These are phyloP conservation scores for Alternaria incomplexa DNA, from an alignment of 2,329 filamentous ascomycete genomes.

Conservation along the genomic window DNA sequence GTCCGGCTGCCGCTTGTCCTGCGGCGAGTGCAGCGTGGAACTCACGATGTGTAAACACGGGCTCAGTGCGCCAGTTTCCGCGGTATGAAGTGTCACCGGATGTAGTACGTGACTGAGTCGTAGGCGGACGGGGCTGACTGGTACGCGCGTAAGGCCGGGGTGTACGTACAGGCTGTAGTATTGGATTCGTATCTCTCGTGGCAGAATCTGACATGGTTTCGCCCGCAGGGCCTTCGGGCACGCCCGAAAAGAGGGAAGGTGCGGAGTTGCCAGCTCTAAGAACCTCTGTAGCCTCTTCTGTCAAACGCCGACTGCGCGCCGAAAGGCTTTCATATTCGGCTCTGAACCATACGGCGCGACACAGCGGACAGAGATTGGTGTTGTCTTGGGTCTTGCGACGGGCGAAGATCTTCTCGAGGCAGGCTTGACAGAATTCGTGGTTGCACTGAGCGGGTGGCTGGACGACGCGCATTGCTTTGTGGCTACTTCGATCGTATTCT, in stretches of 20 bases:
- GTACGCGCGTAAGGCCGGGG: neutral
- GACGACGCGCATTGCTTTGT: neutral
- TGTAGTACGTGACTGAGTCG: neutral
- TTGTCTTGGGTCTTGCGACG: neutral
- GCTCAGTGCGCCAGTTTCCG: neutral
- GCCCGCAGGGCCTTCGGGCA: neutral
- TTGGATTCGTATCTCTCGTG: neutral
- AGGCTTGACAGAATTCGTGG: neutral
- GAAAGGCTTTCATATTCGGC: neutral
- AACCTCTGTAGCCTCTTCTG: neutral
- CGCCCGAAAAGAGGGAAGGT: neutral
- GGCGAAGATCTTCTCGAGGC: neutral
- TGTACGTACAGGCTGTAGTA: neutral
- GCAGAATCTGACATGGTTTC: neutral
- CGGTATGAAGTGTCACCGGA: neutral
- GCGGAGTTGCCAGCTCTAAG: neutral
- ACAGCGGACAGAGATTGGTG: neutral
- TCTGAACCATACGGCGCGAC: neutral
- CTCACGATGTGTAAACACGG: neutral
- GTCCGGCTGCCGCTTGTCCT: neutral
- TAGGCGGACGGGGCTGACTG: neutral
- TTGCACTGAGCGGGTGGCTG: neutral
- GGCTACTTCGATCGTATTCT: neutral
- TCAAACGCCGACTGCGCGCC: neutral
- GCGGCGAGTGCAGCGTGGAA: neutral